Conservation (phyloP, 768 basidiomycete species). For the Boletus rubropictus region DNA sequence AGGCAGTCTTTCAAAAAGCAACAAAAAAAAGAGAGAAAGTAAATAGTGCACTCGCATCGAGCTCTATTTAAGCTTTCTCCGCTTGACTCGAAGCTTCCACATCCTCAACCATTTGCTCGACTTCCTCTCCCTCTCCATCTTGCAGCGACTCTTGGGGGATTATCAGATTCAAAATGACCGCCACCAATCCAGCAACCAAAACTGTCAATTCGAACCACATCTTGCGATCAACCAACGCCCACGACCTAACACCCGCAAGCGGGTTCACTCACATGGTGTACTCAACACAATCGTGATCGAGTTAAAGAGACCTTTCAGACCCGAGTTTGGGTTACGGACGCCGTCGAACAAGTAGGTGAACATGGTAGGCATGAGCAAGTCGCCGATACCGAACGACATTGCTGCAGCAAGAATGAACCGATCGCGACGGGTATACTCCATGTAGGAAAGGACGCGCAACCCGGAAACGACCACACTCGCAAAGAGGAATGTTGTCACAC, state of each 20-base stretch:
- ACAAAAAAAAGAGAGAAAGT: too few relatives aligned
- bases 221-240: background rate
- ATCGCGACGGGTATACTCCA: slow-evolving; percentile 56
- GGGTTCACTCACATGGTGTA: slow-evolving; percentile 63
- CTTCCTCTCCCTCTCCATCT: slow-evolving; percentile 18
- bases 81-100: slow-evolving; percentile 14
- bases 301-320: slow-evolving; percentile 63
- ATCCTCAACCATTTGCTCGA: slow-evolving; percentile 22
- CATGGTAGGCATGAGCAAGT: slow-evolving; percentile 59
- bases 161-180: slow-evolving; percentile 52
- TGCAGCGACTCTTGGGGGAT: slow-evolving; percentile 36
- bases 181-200: slow-evolving; percentile 52
- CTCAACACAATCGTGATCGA: slow-evolving; percentile 76
- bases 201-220: slow-evolving; percentile 30
- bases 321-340: slow-evolving; percentile 46
- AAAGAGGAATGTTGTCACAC: slow-evolving; percentile 85
- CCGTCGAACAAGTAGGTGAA: slow-evolving; percentile 68
- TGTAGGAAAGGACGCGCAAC: slow-evolving; percentile 58
- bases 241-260: background rate
- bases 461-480: slow-evolving; percentile 70
- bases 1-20: background rate
- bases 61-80: background rate
- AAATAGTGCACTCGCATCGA: background rate
- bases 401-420: slow-evolving; percentile 68
- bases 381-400: slow-evolving; percentile 63